A percentile compares a stretch with the other conserved stretches of the same genome.
Evolutionary conservation across 495 filamentous ascomycete species (phyloP).

Genomic region (Xylaria flabelliformis): DNA sequence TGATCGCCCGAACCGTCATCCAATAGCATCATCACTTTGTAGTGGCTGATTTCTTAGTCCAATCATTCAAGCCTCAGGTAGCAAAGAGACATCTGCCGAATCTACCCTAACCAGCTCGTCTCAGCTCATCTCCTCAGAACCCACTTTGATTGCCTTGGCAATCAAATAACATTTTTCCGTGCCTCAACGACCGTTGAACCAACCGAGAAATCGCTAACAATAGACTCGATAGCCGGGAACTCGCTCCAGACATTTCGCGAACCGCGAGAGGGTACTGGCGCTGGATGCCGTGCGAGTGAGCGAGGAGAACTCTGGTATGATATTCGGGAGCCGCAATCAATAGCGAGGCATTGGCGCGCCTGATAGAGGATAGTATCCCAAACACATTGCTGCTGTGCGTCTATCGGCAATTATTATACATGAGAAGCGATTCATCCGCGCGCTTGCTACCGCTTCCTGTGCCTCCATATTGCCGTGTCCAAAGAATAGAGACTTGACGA

Average conservation of each 20-base stretch:
- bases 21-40: conserved; percentile 12
- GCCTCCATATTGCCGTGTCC: conserved; percentile 17
- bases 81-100: conserved; percentile 27
- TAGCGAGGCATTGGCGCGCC: conserved; percentile 2
- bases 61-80: conserved; percentile 9
- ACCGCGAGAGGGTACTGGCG: conserved; percentile 1
- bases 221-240: conserved; percentile 16
- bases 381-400: conserved; percentile 15
- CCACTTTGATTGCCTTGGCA: conserved; percentile 25
- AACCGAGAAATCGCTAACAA: conserved; percentile 2
- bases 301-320: conserved; percentile 7
- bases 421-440: conserved; percentile 27
- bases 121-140: conserved; percentile 26
- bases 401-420: conserved; percentile 26
- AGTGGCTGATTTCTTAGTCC: conserved; percentile 10
- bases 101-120: conserved; percentile 19
- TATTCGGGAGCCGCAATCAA: conserved; percentile 15
- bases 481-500: background rate
- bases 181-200: conserved; percentile 10
- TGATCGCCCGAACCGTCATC: conserved; percentile 1
- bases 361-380: conserved; percentile 2
- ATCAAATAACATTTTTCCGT: conserved; percentile 24
- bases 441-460: conserved; percentile 17
- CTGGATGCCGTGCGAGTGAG: conserved; percentile 3
- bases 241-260: conserved; percentile 2